These are phyloP conservation scores for Botrytis aclada DNA, from an alignment of 2,329 filamentous ascomycete genomes.

Conservation along the genomic window DNA sequence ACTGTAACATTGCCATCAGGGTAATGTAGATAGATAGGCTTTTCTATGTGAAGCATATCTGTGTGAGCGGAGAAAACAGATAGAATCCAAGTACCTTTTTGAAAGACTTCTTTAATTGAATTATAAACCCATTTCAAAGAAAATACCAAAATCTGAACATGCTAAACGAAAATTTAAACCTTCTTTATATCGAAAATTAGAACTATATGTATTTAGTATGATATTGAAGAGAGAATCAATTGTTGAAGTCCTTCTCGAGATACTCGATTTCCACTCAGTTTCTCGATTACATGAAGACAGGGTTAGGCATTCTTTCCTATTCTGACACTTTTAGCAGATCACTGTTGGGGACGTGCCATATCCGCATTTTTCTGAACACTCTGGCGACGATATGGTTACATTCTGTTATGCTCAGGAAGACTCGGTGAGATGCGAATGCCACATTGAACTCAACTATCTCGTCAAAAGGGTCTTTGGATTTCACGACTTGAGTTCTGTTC, in stretches of 20 bases:
- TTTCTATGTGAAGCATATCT: no score
- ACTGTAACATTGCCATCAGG: neutral
- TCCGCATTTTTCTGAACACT: neutral
- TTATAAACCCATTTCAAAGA: no score
- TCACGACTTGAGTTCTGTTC: neutral
- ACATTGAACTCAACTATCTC: neutral
- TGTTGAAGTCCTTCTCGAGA: no score
- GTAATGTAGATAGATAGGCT: neutral
- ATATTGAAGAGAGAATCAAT: no score
- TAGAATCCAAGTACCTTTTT: no score
- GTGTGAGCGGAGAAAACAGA: no score
- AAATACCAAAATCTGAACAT: no score
- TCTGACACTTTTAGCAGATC: neutral
- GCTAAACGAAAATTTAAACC: no score
- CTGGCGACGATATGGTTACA: neutral
- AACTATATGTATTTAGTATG: no score
- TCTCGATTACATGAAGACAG: no score
- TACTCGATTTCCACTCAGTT: no score
- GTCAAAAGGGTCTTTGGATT: neutral
- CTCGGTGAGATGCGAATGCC: neutral
- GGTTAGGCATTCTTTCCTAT: neutral
- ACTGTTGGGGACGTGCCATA: neutral
- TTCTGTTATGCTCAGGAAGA: neutral
- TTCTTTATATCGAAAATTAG: fast-evolving
- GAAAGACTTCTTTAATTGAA: no score